A percentile compares a stretch with the other conserved stretches of the same genome.
Evolutionary conservation across 2,329 filamentous ascomycete species (phyloP).

Genomic region (Alternaria metachromatica): DNA sequence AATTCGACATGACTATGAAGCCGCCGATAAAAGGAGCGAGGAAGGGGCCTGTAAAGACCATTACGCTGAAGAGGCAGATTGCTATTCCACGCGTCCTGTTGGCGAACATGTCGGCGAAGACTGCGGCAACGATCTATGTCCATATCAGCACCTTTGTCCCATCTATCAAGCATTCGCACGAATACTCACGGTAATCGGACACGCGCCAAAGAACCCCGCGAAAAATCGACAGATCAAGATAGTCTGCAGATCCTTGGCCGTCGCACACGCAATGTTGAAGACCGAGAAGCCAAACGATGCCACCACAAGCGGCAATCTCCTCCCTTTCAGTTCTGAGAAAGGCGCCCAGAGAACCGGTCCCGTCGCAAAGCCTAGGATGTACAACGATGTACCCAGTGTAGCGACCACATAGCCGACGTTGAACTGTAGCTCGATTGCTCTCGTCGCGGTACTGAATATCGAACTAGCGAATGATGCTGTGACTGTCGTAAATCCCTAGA

Average conservation of each 20-base stretch:
- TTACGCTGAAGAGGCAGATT: slow-evolving; percentile 60
- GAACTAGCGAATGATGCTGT: slow-evolving; percentile 67
- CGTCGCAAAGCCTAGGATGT: slow-evolving; percentile 60
- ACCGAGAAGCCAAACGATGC: slow-evolving; percentile 60
- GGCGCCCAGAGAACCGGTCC: slow-evolving; percentile 56
- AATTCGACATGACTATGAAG: slow-evolving; percentile 58
- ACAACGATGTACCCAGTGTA: slow-evolving; percentile 58
- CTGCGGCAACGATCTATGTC: slow-evolving; percentile 55
- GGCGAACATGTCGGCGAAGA: slow-evolving; percentile 63
- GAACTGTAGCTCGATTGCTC: slow-evolving; percentile 47
- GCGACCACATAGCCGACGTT: slow-evolving; percentile 57
- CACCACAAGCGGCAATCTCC: slow-evolving; percentile 57
- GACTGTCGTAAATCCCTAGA: slow-evolving; percentile 72
- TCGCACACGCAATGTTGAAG: slow-evolving; percentile 58
- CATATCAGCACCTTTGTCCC: not conserved
- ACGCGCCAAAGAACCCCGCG: slow-evolving; percentile 61
- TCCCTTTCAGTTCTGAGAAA: slow-evolving; percentile 59
- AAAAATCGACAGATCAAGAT: slow-evolving; percentile 62
- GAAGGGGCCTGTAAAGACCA: slow-evolving; percentile 60
- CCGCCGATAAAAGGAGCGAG: slow-evolving; percentile 63
- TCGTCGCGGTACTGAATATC: slow-evolving; percentile 52
- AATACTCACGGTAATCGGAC: slow-evolving; percentile 58
- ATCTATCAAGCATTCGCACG: not conserved
- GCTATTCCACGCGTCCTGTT: slow-evolving; percentile 52
- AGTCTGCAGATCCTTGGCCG: slow-evolving; percentile 61